Conservation (phyloP, 2,329 filamentous ascomycete genomes). For the Rutstroemia sydowiana region DNA sequence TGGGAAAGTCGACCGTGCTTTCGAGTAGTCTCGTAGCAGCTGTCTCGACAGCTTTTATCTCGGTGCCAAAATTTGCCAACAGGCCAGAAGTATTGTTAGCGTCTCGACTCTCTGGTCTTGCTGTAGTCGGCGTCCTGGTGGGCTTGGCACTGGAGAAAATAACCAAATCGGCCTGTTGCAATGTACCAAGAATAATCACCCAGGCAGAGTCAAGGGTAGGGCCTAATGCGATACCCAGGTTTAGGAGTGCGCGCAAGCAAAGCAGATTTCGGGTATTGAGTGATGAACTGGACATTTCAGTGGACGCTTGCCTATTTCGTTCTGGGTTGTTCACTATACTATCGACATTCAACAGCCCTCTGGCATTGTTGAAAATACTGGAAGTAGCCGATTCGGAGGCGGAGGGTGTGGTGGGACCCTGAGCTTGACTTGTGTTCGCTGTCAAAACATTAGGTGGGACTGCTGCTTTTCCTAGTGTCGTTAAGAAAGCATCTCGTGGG, state of each 20-base stretch:
- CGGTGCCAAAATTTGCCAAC: constrained; percentile 63
- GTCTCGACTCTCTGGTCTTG: constrained; percentile 39
- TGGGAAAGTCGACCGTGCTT: constrained; percentile 85
- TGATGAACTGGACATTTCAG: constrained; percentile 44
- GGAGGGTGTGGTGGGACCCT: constrained; percentile 38
- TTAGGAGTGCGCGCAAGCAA: constrained; percentile 85
- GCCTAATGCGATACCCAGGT: constrained; percentile 87
- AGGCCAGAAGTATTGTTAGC: constrained; percentile 31
- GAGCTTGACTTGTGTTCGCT: constrained; percentile 46
- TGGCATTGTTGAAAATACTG: constrained; percentile 59
- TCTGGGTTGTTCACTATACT: constrained; percentile 57
- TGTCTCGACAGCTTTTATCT: constrained; percentile 82
- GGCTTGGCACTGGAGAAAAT: constrained; percentile 52
- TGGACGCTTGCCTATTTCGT: constrained; percentile 50
- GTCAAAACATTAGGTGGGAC: constrained; percentile 74
- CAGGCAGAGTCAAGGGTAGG: constrained; percentile 80
- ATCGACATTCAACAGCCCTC: constrained; percentile 67
- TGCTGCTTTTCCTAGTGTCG: constrained; percentile 86
- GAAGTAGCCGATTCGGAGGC: constrained; percentile 37
- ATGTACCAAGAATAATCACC: constrained; percentile 83
- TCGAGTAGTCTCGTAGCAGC: constrained; percentile 83
- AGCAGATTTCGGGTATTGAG: constrained; percentile 85
- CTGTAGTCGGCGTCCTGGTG: constrained; percentile 42
- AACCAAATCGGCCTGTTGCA: constrained; percentile 89
- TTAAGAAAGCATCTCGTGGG: constrained; percentile 88